These are phyloP conservation scores for Diatrype stigma DNA, from an alignment of 2,329 filamentous ascomycete species.

Conservation along the genomic window DNA sequence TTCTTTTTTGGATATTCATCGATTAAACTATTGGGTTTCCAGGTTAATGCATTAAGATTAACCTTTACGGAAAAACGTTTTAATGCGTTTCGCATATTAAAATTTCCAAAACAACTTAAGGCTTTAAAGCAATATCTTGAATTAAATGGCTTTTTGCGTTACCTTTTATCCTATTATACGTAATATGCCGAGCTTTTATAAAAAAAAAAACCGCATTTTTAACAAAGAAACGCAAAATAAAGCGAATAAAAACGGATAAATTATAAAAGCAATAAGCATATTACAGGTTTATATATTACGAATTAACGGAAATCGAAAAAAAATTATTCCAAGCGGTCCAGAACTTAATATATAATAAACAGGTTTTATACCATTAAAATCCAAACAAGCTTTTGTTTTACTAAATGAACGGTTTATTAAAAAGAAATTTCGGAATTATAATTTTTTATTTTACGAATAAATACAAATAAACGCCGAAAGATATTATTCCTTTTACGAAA, in stretches of 20 bases:
- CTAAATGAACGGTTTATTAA: neutral
- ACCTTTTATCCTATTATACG: neutral
- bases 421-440: neutral
- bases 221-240: no score
- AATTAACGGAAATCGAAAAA: no score
- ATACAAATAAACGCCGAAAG: neutral
- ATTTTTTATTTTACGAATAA: neutral
- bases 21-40: neutral
- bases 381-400: neutral
- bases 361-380: no score
- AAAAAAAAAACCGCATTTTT: neutral
- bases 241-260: no score
- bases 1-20: neutral
- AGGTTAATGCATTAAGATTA: neutral
- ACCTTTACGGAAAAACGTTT: neutral
- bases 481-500: neutral
- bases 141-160: neutral
- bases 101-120: neutral
- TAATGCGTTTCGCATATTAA: neutral
- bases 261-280: no score
- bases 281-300: no score
- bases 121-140: no score
- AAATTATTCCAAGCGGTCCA: no score
- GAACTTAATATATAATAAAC: no score
- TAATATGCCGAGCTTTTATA: neutral